A percentile compares a stretch with the other conserved stretches of the same genome.
phyloP scores from a whole-genome alignment of 768 basidiomycete species.

The Phylloporus sp. region DNA sequence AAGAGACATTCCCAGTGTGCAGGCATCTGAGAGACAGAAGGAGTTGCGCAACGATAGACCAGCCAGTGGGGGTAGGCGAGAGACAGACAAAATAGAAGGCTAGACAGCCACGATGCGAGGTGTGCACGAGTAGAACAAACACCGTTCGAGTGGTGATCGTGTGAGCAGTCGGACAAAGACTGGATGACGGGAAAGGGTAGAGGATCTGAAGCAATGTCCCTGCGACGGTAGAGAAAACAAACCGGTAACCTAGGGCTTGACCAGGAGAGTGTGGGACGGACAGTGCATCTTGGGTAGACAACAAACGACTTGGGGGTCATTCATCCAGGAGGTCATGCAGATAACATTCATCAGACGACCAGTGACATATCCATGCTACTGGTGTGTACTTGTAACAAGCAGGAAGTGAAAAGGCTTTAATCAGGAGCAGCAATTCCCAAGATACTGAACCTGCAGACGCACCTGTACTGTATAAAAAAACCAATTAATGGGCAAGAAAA shows the following conservation, averaged over 20 bases:
- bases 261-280: neutral
- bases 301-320: neutral
- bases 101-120: neutral
- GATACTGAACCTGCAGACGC: neutral
- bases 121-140: neutral
- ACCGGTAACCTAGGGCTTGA: neutral
- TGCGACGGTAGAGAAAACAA: neutral
- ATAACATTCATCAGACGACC: neutral
- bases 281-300: neutral
- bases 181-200: neutral
- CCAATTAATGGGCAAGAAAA: neutral
- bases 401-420: neutral
- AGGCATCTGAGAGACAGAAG: neutral
- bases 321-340: neutral
- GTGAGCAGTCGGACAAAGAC: neutral
- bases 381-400: neutral
- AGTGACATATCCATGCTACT: neutral
- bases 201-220: neutral
- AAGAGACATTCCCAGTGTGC: neutral
- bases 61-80: neutral
- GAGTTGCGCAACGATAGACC: neutral
- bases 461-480: constrained; percentile 1
- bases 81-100: neutral
- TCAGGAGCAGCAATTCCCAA: neutral
- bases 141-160: neutral